phyloP scores from a whole-genome alignment of 345 rosid genomes.

The Punica granatum region DNA sequence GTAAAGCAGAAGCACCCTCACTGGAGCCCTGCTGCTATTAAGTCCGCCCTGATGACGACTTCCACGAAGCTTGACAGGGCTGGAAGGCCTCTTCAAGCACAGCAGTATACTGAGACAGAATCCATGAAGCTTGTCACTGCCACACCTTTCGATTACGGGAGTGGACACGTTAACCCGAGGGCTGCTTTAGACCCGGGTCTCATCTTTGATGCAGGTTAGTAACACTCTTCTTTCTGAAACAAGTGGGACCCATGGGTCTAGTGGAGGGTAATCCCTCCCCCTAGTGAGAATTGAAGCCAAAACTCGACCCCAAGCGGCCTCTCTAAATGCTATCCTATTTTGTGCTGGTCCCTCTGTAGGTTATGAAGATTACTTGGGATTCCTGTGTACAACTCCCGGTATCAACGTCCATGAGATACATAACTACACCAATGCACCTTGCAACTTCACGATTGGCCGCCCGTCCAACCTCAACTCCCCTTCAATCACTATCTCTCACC shows the following conservation, averaged over 20 bases:
- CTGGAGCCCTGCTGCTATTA: conserved; percentile 98
- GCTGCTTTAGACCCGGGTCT: conserved; percentile 99
- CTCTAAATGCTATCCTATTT: background rate
- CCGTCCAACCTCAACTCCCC: conserved; percentile 89
- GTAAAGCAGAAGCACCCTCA: conserved; percentile 90
- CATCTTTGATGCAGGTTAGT: conserved; percentile 79
- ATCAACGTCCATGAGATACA: conserved; percentile 62
- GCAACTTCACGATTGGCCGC: conserved; percentile 69
- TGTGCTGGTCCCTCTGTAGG: conserved; percentile 31
- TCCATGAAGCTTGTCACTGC: conserved; percentile 63
- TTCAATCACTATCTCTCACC: conserved; percentile 77
- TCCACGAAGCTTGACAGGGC: conserved; percentile 76
- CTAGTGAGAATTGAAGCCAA: too few relatives aligned
- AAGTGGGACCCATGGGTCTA: too few relatives aligned
- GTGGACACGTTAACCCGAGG: conserved; percentile 93
- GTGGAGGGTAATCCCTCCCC: too few relatives aligned
- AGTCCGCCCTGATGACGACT: conserved; percentile 95
- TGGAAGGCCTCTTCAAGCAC: conserved; percentile 91
- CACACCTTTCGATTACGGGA: conserved; percentile 95
- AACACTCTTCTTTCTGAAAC: background rate
- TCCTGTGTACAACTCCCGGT: conserved; percentile 95
- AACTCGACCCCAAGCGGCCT: background rate
- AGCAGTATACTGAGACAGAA: conserved; percentile 81
- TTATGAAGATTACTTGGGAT: conserved; percentile 78
- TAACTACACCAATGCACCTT: conserved; percentile 65